Evolutionary conservation across 805 yeast genomes (phyloP).

Genomic region (Wickerhamomyces kurtzmanii): DNA sequence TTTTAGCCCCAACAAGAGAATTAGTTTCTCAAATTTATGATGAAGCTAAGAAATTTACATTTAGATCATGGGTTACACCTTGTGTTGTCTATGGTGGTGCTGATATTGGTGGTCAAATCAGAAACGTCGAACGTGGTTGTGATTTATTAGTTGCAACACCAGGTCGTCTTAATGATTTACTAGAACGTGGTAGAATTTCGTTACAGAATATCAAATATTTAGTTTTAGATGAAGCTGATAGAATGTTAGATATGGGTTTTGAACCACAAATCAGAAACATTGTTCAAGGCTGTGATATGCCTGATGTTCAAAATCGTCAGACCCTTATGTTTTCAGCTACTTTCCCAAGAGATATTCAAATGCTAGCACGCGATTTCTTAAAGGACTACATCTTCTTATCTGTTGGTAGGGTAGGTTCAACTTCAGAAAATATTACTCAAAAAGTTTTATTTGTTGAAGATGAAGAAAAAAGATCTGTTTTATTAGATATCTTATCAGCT

Average conservation of each 20-base stretch:
- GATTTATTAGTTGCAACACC: conserved; percentile 97
- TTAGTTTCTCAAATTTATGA: conserved; percentile 94
- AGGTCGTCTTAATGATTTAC: conserved; percentile 93
- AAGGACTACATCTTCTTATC: conserved; percentile 92
- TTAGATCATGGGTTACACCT: conserved; percentile 97
- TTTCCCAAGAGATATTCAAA: conserved; percentile 96
- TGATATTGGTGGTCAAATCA: conserved; percentile 78
- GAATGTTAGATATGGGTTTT: conserved; percentile 99
- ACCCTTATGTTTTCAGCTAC: conserved; percentile 98
- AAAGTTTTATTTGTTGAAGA: conserved; percentile 87
- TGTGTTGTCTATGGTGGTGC: conserved; percentile 99
- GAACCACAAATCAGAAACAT: conserved; percentile 99
- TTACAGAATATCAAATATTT: conserved; percentile 83
- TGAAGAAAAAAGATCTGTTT: conserved; percentile 82
- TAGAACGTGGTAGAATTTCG: conserved; percentile 92
- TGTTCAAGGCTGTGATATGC: conserved; percentile 98
- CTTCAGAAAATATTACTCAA: conserved; percentile 97
- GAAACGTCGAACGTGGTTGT: conserved; percentile 87
- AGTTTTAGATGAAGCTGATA: conserved; percentile 97
- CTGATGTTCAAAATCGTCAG: conserved; percentile 82
- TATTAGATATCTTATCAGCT: conserved; percentile 78
- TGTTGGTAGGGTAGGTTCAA: conserved; percentile 98
- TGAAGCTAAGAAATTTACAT: conserved; percentile 90
- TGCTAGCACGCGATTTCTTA: conserved; percentile 94
- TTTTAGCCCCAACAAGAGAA: conserved; percentile 99